Evolutionary conservation across 208 protist genomes (phyloP).

Genomic region (Leishmania lainsoni): DNA sequence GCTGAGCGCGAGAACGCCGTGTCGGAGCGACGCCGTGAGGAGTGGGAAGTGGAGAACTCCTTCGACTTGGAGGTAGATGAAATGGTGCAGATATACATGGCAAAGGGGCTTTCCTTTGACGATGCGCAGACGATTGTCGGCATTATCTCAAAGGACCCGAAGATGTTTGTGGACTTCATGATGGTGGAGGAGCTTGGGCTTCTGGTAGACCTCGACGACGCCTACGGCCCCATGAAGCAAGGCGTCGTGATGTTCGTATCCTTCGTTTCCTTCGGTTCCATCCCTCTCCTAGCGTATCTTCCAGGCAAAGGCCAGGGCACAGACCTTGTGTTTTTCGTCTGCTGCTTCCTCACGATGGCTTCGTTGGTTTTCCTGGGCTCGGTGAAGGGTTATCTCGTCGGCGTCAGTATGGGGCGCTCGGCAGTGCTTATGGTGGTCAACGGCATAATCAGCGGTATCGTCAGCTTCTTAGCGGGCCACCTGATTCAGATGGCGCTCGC

Average conservation of each 20-base stretch:
- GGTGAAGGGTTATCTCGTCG: constrained; percentile 85
- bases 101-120: constrained; percentile 89
- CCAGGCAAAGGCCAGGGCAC: constrained; percentile 68
- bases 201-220: constrained; percentile 79
- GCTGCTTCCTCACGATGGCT: constrained; percentile 74
- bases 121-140: constrained; percentile 91
- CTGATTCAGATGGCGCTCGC: constrained; percentile 63
- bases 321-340: constrained; percentile 78
- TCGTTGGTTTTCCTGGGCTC: constrained; percentile 85
- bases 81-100: constrained; percentile 95
- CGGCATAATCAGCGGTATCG: constrained; percentile 75
- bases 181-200: constrained; percentile 95
- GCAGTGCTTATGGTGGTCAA: constrained; percentile 88
- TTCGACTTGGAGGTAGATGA: constrained; percentile 93
- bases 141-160: constrained; percentile 93
- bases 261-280: constrained; percentile 92
- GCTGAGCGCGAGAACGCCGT: constrained; percentile 92
- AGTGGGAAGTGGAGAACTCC: constrained; percentile 95
- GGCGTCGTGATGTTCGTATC: constrained; percentile 94
- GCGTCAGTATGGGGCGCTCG: constrained; percentile 62
- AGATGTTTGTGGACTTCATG: constrained; percentile 96
- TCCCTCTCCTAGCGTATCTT: constrained; percentile 91
- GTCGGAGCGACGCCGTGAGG: constrained; percentile 87
- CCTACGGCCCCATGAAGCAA: constrained; percentile 78
- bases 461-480: constrained; percentile 83